A percentile compares a stretch with the other conserved stretches of the same genome.
Conservation (phyloP, 371 early-diverging fungal species). For the Mucor saturninus region DNA sequence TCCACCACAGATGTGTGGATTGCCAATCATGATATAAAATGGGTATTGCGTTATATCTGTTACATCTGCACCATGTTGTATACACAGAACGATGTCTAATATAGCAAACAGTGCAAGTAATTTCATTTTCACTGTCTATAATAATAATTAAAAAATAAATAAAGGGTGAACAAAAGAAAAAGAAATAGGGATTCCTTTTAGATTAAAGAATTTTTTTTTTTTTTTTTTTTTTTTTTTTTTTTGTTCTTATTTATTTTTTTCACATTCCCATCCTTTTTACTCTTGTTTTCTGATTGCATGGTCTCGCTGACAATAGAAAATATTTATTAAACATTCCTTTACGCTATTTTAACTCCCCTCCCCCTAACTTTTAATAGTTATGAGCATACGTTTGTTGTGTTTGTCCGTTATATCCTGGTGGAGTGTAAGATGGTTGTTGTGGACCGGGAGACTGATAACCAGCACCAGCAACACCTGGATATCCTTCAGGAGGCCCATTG, state of each 20-base stretch:
- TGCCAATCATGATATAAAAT: slow-evolving; percentile 50
- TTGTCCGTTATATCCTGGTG: slow-evolving; percentile 12
- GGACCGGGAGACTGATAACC: slow-evolving; percentile 8
- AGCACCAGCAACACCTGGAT: neutral
- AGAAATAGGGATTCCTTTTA: neutral
- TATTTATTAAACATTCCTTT: slow-evolving; percentile 10
- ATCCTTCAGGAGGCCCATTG: slow-evolving; percentile 13
- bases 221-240: neutral
- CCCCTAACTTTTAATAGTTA: slow-evolving; percentile 12
- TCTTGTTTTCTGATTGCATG: neutral
- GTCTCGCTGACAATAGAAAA: neutral
- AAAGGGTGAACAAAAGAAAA: neutral
- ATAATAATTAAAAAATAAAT: neutral
- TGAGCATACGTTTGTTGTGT: slow-evolving; percentile 18
- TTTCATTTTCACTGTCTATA: neutral
- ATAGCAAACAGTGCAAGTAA: neutral
- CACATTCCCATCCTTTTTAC: neutral
- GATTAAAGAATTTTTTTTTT: neutral
- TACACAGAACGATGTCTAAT: neutral
- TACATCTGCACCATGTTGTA: slow-evolving; percentile 1
- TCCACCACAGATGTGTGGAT: slow-evolving; percentile 57
- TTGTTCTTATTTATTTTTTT: neutral
- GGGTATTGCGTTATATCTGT: slow-evolving; percentile 33
- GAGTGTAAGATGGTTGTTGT: slow-evolving; percentile 11
- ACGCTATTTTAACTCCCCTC: too few relatives aligned